Percentiles rank a stretch among this genome's conserved stretches.
These are phyloP conservation scores for Blastocrithidia nonstop DNA, from an alignment of 208 protist genomes.

Conservation along the genomic window DNA sequence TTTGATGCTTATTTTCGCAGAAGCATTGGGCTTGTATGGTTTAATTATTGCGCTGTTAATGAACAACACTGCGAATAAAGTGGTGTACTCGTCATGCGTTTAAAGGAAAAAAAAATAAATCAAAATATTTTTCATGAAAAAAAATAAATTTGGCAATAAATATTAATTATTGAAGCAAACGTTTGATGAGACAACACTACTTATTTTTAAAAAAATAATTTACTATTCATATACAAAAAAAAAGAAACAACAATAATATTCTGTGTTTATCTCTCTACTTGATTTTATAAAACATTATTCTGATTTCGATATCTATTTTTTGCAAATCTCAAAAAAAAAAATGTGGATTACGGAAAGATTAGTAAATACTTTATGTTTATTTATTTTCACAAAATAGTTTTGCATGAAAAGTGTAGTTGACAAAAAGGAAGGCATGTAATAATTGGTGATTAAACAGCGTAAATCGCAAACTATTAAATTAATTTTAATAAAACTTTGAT, in stretches of 20 bases:
- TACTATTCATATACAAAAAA: not conserved
- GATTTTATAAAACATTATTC: constrained; percentile 7
- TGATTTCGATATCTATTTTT: too few species aligned
- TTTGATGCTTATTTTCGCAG: constrained; percentile 99
- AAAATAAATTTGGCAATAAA: not conserved
- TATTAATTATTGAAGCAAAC: not conserved
- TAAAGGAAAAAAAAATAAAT: constrained; percentile 2
- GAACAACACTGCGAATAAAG: constrained; percentile 80
- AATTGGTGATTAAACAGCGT: too few species aligned
- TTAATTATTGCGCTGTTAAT: constrained; percentile 97
- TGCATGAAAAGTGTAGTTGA: too few species aligned
- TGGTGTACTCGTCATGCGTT: constrained; percentile 9
- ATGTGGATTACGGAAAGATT: too few species aligned
- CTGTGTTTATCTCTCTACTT: constrained; percentile 7
- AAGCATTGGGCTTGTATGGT: constrained; percentile 97
- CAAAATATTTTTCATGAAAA: not conserved
- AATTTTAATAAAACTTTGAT: too few species aligned
- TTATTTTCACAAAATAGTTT: too few species aligned
- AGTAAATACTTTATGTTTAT: too few species aligned
- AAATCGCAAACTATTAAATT: too few species aligned
- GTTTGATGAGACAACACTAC: not conserved
- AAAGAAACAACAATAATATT: constrained; percentile 1
- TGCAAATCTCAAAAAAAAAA: too few species aligned
- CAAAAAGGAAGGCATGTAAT: too few species aligned
- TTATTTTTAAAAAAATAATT: not conserved